These are phyloP conservation scores for Sphaerulina populicola DNA, from an alignment of 2,329 filamentous ascomycete species.

Conservation along the genomic window DNA sequence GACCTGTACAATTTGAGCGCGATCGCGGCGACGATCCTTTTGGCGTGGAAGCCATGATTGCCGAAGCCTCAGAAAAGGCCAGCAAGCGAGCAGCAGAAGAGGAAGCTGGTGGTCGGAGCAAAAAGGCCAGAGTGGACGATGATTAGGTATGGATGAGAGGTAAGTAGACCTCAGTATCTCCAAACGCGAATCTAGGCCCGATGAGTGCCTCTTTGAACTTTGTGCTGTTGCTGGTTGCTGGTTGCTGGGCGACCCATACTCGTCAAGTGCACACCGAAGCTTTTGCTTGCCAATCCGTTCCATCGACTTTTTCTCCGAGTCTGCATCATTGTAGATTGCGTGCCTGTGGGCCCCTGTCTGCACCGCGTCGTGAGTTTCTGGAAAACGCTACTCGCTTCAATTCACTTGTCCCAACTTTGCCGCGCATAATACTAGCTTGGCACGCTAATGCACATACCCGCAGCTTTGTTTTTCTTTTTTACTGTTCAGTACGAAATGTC, in stretches of 20 bases:
- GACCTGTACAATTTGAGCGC: constrained; percentile 94
- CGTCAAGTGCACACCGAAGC: background rate
- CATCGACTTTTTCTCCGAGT: background rate
- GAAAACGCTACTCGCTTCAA: background rate
- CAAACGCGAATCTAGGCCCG: background rate
- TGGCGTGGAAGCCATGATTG: constrained; percentile 88
- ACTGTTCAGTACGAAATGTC: too few species aligned
- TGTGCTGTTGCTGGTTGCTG: background rate
- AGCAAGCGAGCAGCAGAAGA: constrained; percentile 73
- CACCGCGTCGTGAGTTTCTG: background rate
- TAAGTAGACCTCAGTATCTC: background rate
- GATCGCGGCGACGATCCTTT: constrained; percentile 71
- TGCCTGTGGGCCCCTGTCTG: background rate
- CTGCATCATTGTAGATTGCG: background rate
- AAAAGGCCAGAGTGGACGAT: constrained; percentile 70
- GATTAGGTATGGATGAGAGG: constrained; percentile 38
- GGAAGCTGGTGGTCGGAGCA: constrained; percentile 49
- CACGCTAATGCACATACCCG: background rate
- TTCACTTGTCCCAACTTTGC: background rate
- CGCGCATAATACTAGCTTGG: background rate
- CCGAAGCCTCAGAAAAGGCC: constrained; percentile 58
- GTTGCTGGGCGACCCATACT: background rate
- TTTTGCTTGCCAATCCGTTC: too few species aligned
- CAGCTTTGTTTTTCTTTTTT: too few species aligned
- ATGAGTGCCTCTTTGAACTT: background rate